Percentiles rank a stretch among this genome's conserved stretches.
Conservation (phyloP, 2,329 filamentous ascomycete genomes). For the Arthroderma uncinatum region DNA sequence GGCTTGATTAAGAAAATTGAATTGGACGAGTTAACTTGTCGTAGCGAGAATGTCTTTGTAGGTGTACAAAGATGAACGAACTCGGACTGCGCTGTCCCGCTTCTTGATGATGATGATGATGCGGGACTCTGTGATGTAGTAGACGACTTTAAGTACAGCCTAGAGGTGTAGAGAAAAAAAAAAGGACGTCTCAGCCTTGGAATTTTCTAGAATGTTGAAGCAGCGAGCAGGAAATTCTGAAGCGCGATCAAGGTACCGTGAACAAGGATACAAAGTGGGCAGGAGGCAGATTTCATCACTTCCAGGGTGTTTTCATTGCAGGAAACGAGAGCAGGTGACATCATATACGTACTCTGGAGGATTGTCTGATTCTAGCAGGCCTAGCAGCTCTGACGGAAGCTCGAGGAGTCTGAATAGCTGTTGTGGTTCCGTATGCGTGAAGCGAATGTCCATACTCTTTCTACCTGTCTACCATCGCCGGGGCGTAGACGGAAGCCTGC, state of each 20-base stretch:
- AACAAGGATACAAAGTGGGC: no score
- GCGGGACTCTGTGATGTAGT: background rate
- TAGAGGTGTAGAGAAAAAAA: no score
- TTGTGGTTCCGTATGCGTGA: constrained; percentile 35
- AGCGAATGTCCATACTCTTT: constrained; percentile 19
- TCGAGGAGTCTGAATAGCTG: constrained; percentile 50
- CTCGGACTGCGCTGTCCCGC: constrained; percentile 15
- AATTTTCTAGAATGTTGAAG: no score
- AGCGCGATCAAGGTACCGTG: no score
- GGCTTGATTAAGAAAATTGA: constrained; percentile 46
- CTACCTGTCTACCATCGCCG: background rate
- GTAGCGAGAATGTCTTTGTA: constrained; percentile 47
- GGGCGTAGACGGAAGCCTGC: background rate
- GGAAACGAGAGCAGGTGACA: background rate
- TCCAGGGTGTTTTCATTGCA: no score
- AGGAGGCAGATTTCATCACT: no score
- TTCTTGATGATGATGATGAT: background rate
- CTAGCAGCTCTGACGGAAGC: constrained; percentile 47
- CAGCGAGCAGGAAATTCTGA: no score
- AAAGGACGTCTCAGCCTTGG: no score
- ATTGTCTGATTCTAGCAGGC: constrained; percentile 41
- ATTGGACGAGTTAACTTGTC: constrained; percentile 56
- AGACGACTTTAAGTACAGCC: background rate
- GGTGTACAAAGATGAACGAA: constrained; percentile 50
- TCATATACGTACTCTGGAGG: constrained; percentile 24